Evolutionary conservation across 2,329 filamentous ascomycete species (phyloP).

Genomic region (Plenodomus lindquistii): DNA sequence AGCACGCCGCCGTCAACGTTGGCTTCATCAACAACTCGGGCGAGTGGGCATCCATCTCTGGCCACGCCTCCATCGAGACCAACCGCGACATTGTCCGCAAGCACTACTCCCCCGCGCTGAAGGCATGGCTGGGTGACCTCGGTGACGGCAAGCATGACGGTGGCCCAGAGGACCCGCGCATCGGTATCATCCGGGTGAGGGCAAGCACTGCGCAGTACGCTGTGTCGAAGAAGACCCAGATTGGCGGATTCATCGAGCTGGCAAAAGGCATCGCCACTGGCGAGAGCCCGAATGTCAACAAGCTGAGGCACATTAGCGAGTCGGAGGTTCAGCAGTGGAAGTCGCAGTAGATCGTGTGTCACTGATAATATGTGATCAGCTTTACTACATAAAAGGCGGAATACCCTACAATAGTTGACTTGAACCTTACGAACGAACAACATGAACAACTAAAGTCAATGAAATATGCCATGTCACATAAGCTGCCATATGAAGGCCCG

Average conservation of each 20-base stretch:
- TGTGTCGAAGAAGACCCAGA: constrained; percentile 62
- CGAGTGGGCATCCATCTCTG: constrained; percentile 87
- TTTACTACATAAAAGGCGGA: background rate
- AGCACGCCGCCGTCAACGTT: constrained; percentile 76
- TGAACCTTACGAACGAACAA: no score
- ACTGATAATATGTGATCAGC: background rate
- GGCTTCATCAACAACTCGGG: constrained; percentile 76
- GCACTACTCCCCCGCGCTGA: constrained; percentile 69
- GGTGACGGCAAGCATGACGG: constrained; percentile 80
- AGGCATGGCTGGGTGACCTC: constrained; percentile 85
- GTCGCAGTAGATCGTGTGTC: constrained; percentile 27
- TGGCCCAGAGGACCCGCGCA: constrained; percentile 77
- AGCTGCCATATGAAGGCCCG: background rate
- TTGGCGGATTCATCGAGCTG: constrained; percentile 70
- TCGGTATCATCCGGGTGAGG: constrained; percentile 79
- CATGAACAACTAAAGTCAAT: background rate
- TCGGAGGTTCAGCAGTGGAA: constrained; percentile 43
- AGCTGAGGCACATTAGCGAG: constrained; percentile 72
- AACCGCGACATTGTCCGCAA: constrained; percentile 71
- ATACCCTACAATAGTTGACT: background rate
- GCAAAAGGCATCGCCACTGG: constrained; percentile 77
- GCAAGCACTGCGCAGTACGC: constrained; percentile 74
- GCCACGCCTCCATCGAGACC: constrained; percentile 69
- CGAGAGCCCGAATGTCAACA: constrained; percentile 72
- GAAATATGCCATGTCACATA: background rate